Base-by-base conservation (phyloP, 768 basidiomycete species). In the Hydnomerulius pinastri region DNA sequence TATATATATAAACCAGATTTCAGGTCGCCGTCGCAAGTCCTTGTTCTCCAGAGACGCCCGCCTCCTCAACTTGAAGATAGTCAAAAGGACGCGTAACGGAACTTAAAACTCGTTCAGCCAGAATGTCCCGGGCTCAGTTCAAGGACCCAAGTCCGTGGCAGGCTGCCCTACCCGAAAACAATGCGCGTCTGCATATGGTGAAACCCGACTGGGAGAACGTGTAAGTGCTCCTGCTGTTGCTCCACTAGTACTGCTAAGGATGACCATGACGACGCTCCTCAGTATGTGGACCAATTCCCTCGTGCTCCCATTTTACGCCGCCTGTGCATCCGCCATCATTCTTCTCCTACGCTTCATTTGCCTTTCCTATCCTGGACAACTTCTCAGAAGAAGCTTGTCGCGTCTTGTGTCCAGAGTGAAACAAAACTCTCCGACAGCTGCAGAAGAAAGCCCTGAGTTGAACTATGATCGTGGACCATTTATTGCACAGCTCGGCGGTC, bases 401-500 rank as follows among this genome's bases (percentile, higher is more conserved):
- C 43, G 17, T 20, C 23, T 50, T 10, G 17, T 53, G 11, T 36
- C 25, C 24, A 5, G 5, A 25, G 6, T 35, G 25, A 54, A 35
- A 20, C 36, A 40, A n/a, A n/a, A n/a, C n/a, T n/a, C n/a, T n/a
- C n/a, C n/a, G 11, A 28, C 12, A 2, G 32, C 18, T 6, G 15
- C 37, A 29, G 28, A 37, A 12, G 15, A 20, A 2, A 36, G 17
- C 33, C 4, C 5, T 44, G 18, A 15, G 11, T 41, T 17, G 4
- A 27, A 30, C n/a, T 30, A 43, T 15, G n/a, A 44, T 6, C 28
- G 35, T n/a, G n/a, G 30, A 25, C 40, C 27, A 17, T 43, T 55
- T 47, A 36, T 65, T 20, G 38, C 44, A 15, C 30, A 37, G 10
- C 58, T 60, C 44, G 64, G 64, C 5, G 64, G 62, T n/a, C 18